Evolutionary conservation across 768 basidiomycete genomes (phyloP).

Genomic region (Coprinellus micaceus): DNA sequence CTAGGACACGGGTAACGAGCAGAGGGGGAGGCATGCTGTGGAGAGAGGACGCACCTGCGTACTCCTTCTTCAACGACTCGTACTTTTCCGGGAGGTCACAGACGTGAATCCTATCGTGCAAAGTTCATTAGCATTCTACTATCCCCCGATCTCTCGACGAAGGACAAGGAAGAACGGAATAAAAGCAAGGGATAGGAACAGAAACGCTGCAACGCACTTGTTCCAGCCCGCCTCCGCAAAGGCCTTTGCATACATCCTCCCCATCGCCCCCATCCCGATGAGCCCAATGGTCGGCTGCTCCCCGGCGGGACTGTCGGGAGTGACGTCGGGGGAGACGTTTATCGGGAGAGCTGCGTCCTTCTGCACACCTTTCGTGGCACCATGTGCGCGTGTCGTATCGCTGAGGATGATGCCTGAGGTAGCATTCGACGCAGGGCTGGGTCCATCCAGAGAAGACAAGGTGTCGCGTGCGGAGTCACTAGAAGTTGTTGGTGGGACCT

Average conservation of each 20-base stretch:
- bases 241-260: slow-evolving; percentile 83
- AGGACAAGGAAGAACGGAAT: slow-evolving; percentile 6
- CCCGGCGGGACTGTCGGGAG: slow-evolving; percentile 29
- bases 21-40: too few species aligned
- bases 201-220: slow-evolving; percentile 45
- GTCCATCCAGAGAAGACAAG: too few species aligned
- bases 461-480: too few species aligned
- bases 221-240: slow-evolving; percentile 81
- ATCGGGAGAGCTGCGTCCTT: slow-evolving; percentile 16
- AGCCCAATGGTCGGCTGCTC: slow-evolving; percentile 79
- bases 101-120: slow-evolving; percentile 67
- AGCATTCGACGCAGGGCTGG: too few species aligned
- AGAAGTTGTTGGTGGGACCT: too few species aligned
- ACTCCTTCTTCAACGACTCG: slow-evolving; percentile 56
- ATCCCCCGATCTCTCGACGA: too few species aligned
- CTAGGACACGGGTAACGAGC: too few species aligned
- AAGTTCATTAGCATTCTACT: background rate
- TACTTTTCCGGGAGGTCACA: slow-evolving; percentile 80
- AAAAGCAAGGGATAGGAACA: slow-evolving; percentile 1
- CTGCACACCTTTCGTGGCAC: too few species aligned
- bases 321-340: slow-evolving; percentile 28
- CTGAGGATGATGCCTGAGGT: too few species aligned
- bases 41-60: slow-evolving; percentile 47
- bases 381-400: too few species aligned
- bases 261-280: slow-evolving; percentile 99